A percentile compares a stretch with the other conserved stretches of the same genome.
phyloP scores from a whole-genome alignment of 73 alveolate genomes.

The Urostyla sp. region DNA sequence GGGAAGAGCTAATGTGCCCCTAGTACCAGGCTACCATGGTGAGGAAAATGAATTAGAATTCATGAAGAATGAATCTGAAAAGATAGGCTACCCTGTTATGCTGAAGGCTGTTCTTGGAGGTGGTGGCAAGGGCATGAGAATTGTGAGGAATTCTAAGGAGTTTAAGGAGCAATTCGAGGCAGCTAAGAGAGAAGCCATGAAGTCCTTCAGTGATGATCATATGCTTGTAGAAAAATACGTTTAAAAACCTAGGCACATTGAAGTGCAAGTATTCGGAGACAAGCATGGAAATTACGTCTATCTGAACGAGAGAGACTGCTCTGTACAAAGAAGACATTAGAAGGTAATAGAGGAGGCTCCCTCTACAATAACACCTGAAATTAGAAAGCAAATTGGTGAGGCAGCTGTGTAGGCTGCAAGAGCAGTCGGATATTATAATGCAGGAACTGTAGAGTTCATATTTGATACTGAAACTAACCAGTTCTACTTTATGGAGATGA shows the following conservation, averaged over 20 bases:
- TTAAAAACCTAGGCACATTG: conserved; percentile 79
- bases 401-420: conserved; percentile 76
- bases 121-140: conserved; percentile 95
- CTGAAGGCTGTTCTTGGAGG: conserved; percentile 94
- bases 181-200: conserved; percentile 74
- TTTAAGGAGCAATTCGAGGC: conserved; percentile 59
- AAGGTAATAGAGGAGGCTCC: conserved; percentile 96
- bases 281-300: conserved; percentile 93
- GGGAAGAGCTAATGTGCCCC: conserved; percentile 81
- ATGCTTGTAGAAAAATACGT: conserved; percentile 91
- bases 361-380: conserved; percentile 61
- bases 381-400: conserved; percentile 78
- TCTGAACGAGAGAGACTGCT: conserved; percentile 95
- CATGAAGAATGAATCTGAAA: conserved; percentile 72
- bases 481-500: conserved; percentile 93
- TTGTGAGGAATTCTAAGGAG: conserved; percentile 47
- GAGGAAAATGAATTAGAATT: conserved; percentile 67
- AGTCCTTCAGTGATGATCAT: conserved; percentile 83
- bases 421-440: conserved; percentile 90
- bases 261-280: conserved; percentile 92
- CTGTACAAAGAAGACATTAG: conserved; percentile 95
- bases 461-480: conserved; percentile 80
- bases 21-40: conserved; percentile 71
- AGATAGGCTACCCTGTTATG: conserved; percentile 91
- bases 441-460: conserved; percentile 95